A percentile compares a stretch with the other conserved stretches of the same genome.
These are phyloP conservation scores for Jasminum sambac DNA, from an alignment of 257 asterid genomes.

Conservation along the genomic window DNA sequence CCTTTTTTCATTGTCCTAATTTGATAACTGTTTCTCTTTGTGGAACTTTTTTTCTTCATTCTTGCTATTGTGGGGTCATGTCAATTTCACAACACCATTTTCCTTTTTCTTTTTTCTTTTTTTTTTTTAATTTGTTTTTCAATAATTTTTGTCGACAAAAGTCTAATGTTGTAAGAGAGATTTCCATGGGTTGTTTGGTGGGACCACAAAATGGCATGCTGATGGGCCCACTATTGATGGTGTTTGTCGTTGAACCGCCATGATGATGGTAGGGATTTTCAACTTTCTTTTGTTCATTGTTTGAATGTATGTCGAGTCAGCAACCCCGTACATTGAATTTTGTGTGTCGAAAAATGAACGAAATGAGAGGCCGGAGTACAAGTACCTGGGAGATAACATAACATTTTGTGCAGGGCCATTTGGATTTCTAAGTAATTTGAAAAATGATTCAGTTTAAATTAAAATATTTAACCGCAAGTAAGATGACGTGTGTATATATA, in stretches of 20 bases:
- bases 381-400: too few species aligned
- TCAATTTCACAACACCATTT: conserved; percentile 31
- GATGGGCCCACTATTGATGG: background rate
- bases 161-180: background rate
- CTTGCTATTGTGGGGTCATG: conserved; percentile 47
- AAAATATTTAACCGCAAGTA: too few species aligned
- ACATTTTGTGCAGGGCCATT: too few species aligned
- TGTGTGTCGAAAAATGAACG: too few species aligned
- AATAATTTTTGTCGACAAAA: conserved; percentile 1
- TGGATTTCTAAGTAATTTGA: too few species aligned
- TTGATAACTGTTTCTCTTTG: conserved; percentile 39
- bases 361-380: too few species aligned
- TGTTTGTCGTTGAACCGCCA: background rate
- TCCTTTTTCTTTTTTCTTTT: background rate
- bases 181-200: background rate
- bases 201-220: conserved; percentile 1
- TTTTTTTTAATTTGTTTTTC: too few species aligned
- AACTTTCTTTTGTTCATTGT: background rate
- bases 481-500: too few species aligned
- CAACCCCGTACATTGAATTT: background rate
- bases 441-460: too few species aligned
- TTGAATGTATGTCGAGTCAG: background rate
- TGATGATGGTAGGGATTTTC: background rate
- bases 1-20: conserved; percentile 7
- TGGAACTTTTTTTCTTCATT: conserved; percentile 37